Conservation (phyloP, 768 basidiomycete species). For the Trametes sanguinea region DNA sequence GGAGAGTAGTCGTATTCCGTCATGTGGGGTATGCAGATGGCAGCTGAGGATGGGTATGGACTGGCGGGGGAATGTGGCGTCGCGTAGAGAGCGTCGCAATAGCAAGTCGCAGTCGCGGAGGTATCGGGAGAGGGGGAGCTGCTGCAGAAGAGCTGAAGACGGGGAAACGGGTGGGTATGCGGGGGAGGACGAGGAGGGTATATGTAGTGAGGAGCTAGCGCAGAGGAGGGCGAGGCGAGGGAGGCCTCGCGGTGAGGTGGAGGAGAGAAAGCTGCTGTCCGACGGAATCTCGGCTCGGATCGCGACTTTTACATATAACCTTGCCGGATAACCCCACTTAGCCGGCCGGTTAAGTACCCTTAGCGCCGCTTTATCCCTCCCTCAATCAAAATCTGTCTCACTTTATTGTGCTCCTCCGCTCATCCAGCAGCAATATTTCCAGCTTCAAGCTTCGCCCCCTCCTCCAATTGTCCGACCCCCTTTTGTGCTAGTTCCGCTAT, state of each 20-base stretch:
- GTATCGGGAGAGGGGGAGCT: conserved; percentile 3
- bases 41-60: neutral
- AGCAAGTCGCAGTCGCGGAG: conserved; percentile 5
- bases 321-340: conserved; percentile 11
- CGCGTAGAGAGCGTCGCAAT: conserved; percentile 9
- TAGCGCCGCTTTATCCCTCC: conserved; percentile 7
- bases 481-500: neutral
- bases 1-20: conserved; percentile 41
- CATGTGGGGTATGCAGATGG: conserved; percentile 24
- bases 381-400: neutral
- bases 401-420: conserved; percentile 1
- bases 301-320: conserved; percentile 4
- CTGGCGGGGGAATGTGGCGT: conserved; percentile 8
- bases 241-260: conserved; percentile 23
- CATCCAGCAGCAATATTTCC: neutral
- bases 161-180: conserved; percentile 8
- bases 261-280: conserved; percentile 11
- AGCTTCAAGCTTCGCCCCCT: neutral
- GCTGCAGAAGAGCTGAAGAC: neutral
- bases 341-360: conserved; percentile 13
- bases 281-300: conserved; percentile 18
- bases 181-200: conserved; percentile 7
- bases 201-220: conserved; percentile 18
- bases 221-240: conserved; percentile 14
- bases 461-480: neutral